Conservation (phyloP, 805 yeast genomes). For the Nakazawaea pomicola region DNA sequence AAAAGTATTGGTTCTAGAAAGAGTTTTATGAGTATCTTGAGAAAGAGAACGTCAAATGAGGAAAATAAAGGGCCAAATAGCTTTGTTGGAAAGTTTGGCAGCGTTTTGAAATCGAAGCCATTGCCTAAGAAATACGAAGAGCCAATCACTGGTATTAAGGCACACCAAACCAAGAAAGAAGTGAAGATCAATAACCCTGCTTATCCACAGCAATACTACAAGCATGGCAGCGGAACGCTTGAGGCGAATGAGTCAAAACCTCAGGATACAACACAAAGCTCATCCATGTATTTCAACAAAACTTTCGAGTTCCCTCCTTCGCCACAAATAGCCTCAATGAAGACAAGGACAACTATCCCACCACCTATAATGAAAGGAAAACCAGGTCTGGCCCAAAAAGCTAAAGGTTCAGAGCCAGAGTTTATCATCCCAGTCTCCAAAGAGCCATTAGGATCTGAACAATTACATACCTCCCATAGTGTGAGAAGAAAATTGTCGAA, state of each 20-base stretch:
- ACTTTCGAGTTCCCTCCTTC: not conserved
- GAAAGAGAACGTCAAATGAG: conserved; percentile 2
- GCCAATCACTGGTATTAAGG: too few relatives aligned
- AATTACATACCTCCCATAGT: conserved; percentile 10
- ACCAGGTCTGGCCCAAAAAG: too few relatives aligned
- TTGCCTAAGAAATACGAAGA: not conserved
- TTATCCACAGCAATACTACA: too few relatives aligned
- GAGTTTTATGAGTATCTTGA: conserved; percentile 4
- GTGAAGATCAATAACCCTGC: too few relatives aligned
- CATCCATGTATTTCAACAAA: not conserved
- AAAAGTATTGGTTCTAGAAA: conserved; percentile 6
- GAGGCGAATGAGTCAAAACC: not conserved
- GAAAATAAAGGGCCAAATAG: conserved; percentile 3
- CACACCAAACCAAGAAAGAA: too few relatives aligned
- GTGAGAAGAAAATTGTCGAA: conserved; percentile 8
- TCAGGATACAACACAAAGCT: not conserved
- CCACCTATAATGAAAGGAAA: too few relatives aligned
- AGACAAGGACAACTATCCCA: too few relatives aligned
- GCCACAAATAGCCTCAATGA: not conserved
- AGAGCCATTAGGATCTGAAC: conserved; percentile 1
- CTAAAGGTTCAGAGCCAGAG: too few relatives aligned
- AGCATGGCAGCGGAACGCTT: not conserved
- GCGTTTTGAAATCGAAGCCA: conserved; percentile 5
- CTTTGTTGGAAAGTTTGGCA: not conserved
- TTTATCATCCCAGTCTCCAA: not conserved